These are phyloP conservation scores for Penstemon eatonii DNA, from an alignment of 257 asterid species.

Conservation along the genomic window DNA sequence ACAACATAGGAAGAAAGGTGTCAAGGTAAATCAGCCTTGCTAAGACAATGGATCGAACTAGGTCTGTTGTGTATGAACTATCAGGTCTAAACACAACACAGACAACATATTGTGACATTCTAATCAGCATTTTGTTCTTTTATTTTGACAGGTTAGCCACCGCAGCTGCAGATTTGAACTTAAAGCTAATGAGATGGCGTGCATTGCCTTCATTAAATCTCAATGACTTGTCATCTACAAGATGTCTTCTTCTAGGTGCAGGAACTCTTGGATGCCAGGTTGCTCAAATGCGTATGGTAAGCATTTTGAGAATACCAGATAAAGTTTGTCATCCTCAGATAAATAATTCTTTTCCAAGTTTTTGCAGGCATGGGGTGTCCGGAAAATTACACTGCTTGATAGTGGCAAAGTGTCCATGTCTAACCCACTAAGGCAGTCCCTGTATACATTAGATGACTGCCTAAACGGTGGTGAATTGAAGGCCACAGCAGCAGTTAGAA, in stretches of 20 bases:
- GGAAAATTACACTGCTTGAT: constrained; percentile 80
- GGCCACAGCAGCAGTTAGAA: constrained; percentile 80
- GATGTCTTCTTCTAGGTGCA: constrained; percentile 92
- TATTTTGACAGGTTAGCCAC: constrained; percentile 65
- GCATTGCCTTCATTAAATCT: constrained; percentile 82
- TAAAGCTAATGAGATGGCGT: constrained; percentile 97
- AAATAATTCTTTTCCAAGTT: neutral
- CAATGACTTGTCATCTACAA: constrained; percentile 54
- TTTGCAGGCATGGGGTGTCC: constrained; percentile 95
- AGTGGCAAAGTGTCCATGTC: constrained; percentile 96
- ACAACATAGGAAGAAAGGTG: constrained; percentile 55
- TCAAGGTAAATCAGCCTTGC: constrained; percentile 82
- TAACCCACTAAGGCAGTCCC: constrained; percentile 91
- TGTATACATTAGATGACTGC: constrained; percentile 83
- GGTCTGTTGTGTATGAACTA: constrained; percentile 43
- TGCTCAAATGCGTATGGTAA: constrained; percentile 95
- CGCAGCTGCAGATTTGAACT: constrained; percentile 96
- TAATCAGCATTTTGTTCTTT: constrained; percentile 25
- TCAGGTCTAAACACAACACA: constrained; percentile 1
- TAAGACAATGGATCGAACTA: constrained; percentile 83
- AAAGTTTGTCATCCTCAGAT: neutral
- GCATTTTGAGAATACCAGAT: constrained; percentile 29
- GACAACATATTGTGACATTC: constrained; percentile 19
- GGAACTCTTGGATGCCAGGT: constrained; percentile 99
- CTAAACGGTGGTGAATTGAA: constrained; percentile 87